Conservation (phyloP, 2,329 filamentous ascomycete genomes). For the Penicillium sp. region DNA sequence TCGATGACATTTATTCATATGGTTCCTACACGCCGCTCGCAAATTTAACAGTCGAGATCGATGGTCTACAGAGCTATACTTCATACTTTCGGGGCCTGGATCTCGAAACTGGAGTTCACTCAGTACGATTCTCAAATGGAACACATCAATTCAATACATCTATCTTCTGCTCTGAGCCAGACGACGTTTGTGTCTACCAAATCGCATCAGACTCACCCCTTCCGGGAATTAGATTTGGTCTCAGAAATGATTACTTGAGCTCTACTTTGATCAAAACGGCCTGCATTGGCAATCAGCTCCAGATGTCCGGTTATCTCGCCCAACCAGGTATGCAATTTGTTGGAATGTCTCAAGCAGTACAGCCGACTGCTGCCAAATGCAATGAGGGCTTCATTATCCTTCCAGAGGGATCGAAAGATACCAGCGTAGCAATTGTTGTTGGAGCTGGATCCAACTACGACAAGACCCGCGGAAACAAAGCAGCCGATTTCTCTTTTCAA, state of each 20-base stretch:
- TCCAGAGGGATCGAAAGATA: not conserved
- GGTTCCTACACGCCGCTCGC: constrained; percentile 24
- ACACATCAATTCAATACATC: constrained; percentile 3
- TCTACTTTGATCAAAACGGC: constrained; percentile 33
- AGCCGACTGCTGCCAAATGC: not conserved
- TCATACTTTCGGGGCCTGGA: constrained; percentile 20
- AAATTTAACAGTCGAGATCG: constrained; percentile 24
- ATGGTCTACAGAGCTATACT: not conserved
- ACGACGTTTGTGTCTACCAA: constrained; percentile 44
- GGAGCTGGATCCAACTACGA: constrained; percentile 51
- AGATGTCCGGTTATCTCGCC: constrained; percentile 1
- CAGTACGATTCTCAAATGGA: constrained; percentile 1
- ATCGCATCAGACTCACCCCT: constrained; percentile 33
- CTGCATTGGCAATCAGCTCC: constrained; percentile 21
- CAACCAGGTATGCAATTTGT: constrained; percentile 21
- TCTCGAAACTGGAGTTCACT: constrained; percentile 10
- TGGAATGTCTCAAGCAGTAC: constrained; percentile 17
- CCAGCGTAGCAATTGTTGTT: constrained; percentile 39
- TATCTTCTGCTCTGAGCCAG: constrained; percentile 33
- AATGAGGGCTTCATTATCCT: not conserved
- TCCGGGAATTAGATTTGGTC: constrained; percentile 42
- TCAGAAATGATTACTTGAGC: constrained; percentile 46
- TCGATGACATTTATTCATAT: constrained; percentile 16
- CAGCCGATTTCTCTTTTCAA: constrained; percentile 49
- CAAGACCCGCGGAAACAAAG: constrained; percentile 49